Conservation (phyloP, 305 asterid species). For the Fraxinus dipetala region DNA sequence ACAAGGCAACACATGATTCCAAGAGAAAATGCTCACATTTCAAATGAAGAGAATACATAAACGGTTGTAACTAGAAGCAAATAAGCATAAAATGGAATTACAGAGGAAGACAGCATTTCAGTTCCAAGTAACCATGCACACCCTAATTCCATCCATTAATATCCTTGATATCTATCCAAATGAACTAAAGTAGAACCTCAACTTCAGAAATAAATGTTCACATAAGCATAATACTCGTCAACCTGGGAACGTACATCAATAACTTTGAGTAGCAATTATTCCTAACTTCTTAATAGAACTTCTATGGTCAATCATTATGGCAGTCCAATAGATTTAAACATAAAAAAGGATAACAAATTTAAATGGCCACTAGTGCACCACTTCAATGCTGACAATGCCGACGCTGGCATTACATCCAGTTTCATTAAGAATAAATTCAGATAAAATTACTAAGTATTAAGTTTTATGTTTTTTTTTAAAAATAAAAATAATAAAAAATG, state of each 20-base stretch:
- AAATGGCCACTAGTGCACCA: neutral
- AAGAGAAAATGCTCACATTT: neutral
- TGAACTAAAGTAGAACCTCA: neutral
- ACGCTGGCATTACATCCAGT: neutral
- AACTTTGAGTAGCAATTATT: neutral
- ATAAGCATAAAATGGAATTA: constrained; percentile 15
- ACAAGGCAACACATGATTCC: neutral
- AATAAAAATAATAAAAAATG: no score
- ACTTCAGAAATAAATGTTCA: constrained; percentile 4
- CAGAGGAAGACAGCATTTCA: constrained; percentile 4
- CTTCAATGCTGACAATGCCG: neutral
- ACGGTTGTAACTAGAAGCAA: neutral
- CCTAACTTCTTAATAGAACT: neutral
- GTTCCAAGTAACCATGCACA: constrained; percentile 5
- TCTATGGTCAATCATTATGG: neutral
- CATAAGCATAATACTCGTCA: neutral
- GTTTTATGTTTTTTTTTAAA: neutral
- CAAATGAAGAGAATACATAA: neutral
- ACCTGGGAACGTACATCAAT: neutral
- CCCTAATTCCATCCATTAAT: constrained; percentile 9
- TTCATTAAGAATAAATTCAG: neutral
- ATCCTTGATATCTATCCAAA: neutral
- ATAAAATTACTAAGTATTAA: neutral
- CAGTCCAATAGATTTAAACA: neutral
- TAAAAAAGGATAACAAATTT: neutral